These are phyloP conservation scores for Knufia fluminis DNA, from an alignment of 2,329 filamentous ascomycete genomes.

Conservation along the genomic window DNA sequence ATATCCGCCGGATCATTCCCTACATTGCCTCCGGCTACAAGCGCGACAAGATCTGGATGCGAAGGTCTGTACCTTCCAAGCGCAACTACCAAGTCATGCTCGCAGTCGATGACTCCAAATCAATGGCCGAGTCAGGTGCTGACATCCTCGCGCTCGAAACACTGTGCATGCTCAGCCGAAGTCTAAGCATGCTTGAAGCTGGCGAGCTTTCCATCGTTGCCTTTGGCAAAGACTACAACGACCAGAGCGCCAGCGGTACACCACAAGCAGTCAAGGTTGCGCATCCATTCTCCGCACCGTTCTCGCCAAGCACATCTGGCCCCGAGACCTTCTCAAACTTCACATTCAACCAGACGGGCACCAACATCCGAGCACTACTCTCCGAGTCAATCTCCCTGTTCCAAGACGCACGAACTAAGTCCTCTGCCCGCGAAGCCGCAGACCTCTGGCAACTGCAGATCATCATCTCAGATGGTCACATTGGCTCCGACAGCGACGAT, in stretches of 20 bases:
- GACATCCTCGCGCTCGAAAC: slow-evolving; percentile 84
- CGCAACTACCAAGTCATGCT: slow-evolving; percentile 95
- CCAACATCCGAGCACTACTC: slow-evolving; percentile 73
- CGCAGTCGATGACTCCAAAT: slow-evolving; percentile 89
- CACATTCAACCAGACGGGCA: slow-evolving; percentile 73
- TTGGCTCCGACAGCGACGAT: slow-evolving; percentile 64
- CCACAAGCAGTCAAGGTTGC: slow-evolving; percentile 61
- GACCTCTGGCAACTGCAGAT: slow-evolving; percentile 95
- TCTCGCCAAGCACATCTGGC: slow-evolving; percentile 64
- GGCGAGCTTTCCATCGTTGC: slow-evolving; percentile 87
- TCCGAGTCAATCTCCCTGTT: slow-evolving; percentile 72
- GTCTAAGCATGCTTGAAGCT: slow-evolving; percentile 83
- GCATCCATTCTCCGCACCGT: slow-evolving; percentile 74
- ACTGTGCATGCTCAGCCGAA: slow-evolving; percentile 79
- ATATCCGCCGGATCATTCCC: slow-evolving; percentile 98
- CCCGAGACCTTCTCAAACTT: slow-evolving; percentile 79
- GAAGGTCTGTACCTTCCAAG: slow-evolving; percentile 81
- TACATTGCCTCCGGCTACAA: slow-evolving; percentile 98
- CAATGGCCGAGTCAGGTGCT: slow-evolving; percentile 75
- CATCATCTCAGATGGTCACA: slow-evolving; percentile 88
- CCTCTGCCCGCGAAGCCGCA: slow-evolving; percentile 40
- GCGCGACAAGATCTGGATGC: slow-evolving; percentile 99
- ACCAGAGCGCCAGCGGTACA: neutral
- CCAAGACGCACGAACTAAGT: slow-evolving; percentile 59
- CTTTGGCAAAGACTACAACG: slow-evolving; percentile 57